These are phyloP conservation scores for Clohesyomyces aquaticus DNA, from an alignment of 495 filamentous ascomycete genomes.

Conservation along the genomic window DNA sequence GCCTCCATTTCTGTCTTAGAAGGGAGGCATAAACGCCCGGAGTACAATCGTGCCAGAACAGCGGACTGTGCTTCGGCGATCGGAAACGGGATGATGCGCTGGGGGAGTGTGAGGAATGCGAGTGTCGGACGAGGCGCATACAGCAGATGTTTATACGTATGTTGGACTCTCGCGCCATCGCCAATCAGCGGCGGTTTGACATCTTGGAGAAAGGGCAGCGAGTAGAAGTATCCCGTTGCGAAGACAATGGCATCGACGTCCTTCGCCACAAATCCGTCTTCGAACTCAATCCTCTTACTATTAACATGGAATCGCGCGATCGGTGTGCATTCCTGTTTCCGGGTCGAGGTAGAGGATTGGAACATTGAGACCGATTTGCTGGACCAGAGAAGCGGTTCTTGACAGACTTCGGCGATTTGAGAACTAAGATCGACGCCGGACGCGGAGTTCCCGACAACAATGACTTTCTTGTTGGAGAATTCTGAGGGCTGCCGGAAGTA, in stretches of 20 bases:
- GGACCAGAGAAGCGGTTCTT: constrained; percentile 59
- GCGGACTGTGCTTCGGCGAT: constrained; percentile 78
- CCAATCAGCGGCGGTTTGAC: constrained; percentile 64
- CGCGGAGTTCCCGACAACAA: constrained; percentile 77
- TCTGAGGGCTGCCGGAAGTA: constrained; percentile 66
- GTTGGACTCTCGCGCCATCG: constrained; percentile 67
- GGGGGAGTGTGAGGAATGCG: constrained; percentile 73
- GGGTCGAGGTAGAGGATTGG: constrained; percentile 30
- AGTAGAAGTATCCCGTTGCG: constrained; percentile 76
- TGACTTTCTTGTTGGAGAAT: constrained; percentile 66
- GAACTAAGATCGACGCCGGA: constrained; percentile 80
- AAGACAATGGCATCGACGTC: constrained; percentile 71
- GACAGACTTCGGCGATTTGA: constrained; percentile 65
- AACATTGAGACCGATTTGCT: constrained; percentile 52
- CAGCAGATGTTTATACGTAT: constrained; percentile 78
- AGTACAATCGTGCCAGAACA: constrained; percentile 75
- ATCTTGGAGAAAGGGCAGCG: constrained; percentile 68
- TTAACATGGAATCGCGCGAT: constrained; percentile 61
- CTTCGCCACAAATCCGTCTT: constrained; percentile 57
- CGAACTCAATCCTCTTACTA: constrained; percentile 57
- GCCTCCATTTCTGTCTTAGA: constrained; percentile 61
- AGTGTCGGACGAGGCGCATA: constrained; percentile 76
- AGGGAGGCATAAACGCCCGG: constrained; percentile 68
- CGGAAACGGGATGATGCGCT: constrained; percentile 83
- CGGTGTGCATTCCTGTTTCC: constrained; percentile 60